A percentile compares a stretch with the other conserved stretches of the same genome.
phyloP scores from a whole-genome alignment of 75 land plant species.

The Larix kaempferi region DNA sequence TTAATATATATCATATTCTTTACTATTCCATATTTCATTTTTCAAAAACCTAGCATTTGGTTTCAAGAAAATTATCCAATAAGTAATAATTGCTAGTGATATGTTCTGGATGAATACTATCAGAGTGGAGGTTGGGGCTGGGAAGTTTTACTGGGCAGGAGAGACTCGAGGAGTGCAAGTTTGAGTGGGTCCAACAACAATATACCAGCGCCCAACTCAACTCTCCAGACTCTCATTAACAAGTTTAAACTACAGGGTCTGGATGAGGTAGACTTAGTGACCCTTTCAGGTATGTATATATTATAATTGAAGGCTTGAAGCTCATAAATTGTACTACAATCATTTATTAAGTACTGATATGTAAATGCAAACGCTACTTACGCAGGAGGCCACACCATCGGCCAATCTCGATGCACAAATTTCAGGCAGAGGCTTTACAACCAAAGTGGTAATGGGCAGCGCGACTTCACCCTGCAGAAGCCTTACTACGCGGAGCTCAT shows the following conservation, averaged over 20 bases:
- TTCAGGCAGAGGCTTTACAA: slow-evolving; percentile 71
- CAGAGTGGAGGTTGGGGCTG: not conserved
- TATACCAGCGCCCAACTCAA: slow-evolving; percentile 69
- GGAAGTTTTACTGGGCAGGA: not conserved
- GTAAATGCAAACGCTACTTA: not conserved
- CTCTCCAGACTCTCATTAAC: slow-evolving; percentile 59
- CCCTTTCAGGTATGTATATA: slow-evolving; percentile 60
- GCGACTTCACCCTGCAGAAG: slow-evolving; percentile 45
- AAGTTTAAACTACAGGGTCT: slow-evolving; percentile 63
- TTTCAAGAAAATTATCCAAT: too few species aligned
- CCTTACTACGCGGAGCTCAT: slow-evolving; percentile 30
- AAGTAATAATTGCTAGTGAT: not conserved
- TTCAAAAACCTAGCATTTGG: too few species aligned
- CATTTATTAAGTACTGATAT: too few species aligned
- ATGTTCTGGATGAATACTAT: not conserved
- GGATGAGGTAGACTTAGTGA: slow-evolving; percentile 60
- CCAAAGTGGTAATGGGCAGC: slow-evolving; percentile 56
- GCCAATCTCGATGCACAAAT: slow-evolving; percentile 64
- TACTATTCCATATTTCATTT: too few species aligned
- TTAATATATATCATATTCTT: too few species aligned
- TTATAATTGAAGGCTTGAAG: too few species aligned
- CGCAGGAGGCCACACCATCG: slow-evolving; percentile 84
- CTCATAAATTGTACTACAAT: too few species aligned
- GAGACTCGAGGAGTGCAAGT: not conserved
- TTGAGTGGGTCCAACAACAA: slow-evolving; percentile 39